These are phyloP conservation scores for Petunia hybrid DNA, from an alignment of 305 asterid species.

Conservation along the genomic window DNA sequence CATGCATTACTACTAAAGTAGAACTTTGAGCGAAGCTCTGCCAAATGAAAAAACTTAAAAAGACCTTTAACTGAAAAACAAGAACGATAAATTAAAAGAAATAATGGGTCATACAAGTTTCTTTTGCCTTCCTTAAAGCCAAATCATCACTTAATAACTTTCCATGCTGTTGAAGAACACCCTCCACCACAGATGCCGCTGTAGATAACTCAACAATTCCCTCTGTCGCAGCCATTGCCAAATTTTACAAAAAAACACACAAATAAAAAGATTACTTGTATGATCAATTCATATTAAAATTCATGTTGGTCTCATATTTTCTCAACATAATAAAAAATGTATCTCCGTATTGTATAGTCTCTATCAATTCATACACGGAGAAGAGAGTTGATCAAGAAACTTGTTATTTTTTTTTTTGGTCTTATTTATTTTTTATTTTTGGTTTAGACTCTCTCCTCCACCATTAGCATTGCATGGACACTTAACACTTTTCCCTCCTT, in stretches of 20 bases:
- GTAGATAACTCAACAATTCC: slow-evolving; percentile 47
- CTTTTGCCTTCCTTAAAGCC: slow-evolving; percentile 75
- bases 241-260: too few species aligned
- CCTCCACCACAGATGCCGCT: slow-evolving; percentile 64
- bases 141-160: slow-evolving; percentile 58
- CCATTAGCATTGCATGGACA: neutral
- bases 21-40: too few species aligned
- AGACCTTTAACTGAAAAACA: too few species aligned
- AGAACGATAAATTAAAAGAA: too few species aligned
- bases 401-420: slow-evolving; percentile 31
- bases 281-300: neutral
- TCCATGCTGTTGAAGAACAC: slow-evolving; percentile 68
- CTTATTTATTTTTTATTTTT: slow-evolving; percentile 27
- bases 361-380: slow-evolving; percentile 29
- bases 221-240: slow-evolving; percentile 57
- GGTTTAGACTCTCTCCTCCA: slow-evolving; percentile 18
- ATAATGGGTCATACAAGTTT: slow-evolving; percentile 64
- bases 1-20: too few species aligned
- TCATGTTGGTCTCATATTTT: slow-evolving; percentile 8
- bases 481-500: slow-evolving; percentile 2
- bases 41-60: too few species aligned
- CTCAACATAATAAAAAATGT: slow-evolving; percentile 33
- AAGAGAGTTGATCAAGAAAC: slow-evolving; percentile 29
- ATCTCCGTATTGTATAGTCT: neutral
- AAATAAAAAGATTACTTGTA: slow-evolving; percentile 1